Evolutionary conservation across 441 rosid species (phyloP).

Genomic region (Aquilaria agallochum): DNA sequence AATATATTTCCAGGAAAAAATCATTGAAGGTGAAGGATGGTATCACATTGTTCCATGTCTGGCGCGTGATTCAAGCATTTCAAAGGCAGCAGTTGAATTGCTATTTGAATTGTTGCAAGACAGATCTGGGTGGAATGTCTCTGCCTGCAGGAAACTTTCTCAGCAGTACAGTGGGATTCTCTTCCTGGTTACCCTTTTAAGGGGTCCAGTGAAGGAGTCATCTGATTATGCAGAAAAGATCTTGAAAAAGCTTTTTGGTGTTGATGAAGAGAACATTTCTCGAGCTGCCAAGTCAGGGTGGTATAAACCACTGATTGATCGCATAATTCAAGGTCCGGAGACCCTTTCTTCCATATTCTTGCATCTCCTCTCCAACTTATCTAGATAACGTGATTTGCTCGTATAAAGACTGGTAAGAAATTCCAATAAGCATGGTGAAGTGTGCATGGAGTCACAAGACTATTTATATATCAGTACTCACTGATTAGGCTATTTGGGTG

Average conservation of each 20-base stretch:
- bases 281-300: conserved; percentile 58
- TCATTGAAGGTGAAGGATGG: conserved; percentile 45
- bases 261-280: conserved; percentile 49
- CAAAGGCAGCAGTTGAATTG: conserved; percentile 56
- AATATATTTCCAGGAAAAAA: conserved; percentile 33
- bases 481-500: too few species aligned
- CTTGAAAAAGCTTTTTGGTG: conserved; percentile 44
- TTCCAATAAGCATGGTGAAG: too few species aligned
- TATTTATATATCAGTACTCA: too few species aligned
- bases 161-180: conserved; percentile 44
- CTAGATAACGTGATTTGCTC: conserved; percentile 8
- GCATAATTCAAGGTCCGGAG: conserved; percentile 46
- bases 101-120: conserved; percentile 55
- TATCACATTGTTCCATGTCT: conserved; percentile 53
- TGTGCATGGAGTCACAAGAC: too few species aligned
- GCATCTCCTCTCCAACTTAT: too few species aligned
- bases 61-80: conserved; percentile 45
- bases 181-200: conserved; percentile 56
- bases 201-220: conserved; percentile 47
- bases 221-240: conserved; percentile 44
- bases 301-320: conserved; percentile 57
- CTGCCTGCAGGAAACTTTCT: conserved; percentile 47
- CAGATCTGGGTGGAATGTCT: conserved; percentile 52
- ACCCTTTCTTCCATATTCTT: conserved; percentile 10
- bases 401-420: not conserved